Conservation (phyloP, 768 basidiomycete species). For the Hericium alpestre region DNA sequence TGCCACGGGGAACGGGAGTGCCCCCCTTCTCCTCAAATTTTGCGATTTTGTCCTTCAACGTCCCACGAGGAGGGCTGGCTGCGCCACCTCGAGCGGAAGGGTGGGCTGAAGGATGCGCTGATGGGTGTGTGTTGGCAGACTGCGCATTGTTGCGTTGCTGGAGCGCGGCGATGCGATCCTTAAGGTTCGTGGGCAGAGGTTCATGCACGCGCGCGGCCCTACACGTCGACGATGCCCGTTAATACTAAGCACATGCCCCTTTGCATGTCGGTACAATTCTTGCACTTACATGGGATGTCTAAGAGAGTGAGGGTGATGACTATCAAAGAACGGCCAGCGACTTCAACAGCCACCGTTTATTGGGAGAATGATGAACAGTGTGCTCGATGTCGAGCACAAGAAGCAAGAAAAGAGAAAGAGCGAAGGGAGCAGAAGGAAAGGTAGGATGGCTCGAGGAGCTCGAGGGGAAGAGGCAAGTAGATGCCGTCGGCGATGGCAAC, state of each 20-base stretch:
- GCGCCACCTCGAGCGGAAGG: conserved; percentile 16
- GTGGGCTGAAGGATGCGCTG: conserved; percentile 13
- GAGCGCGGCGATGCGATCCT: conserved; percentile 75
- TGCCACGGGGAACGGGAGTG: conserved; percentile 62
- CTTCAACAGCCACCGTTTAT: neutral
- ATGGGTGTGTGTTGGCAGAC: conserved; percentile 21
- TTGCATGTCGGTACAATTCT: neutral
- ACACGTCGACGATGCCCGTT: neutral
- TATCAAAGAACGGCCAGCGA: conserved; percentile 9
- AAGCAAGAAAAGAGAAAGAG: conserved; percentile 1
- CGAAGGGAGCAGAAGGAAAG: neutral
- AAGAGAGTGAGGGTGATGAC: neutral
- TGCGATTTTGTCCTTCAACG: conserved; percentile 61
- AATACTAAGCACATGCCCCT: neutral
- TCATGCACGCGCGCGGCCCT: conserved; percentile 15
- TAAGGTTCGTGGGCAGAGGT: conserved; percentile 40
- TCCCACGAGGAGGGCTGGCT: conserved; percentile 14
- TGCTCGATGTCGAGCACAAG: conserved; percentile 2
- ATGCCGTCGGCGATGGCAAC: neutral
- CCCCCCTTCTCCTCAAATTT: conserved; percentile 74
- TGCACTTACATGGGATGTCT: conserved; percentile 7
- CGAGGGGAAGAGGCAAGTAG: neutral
- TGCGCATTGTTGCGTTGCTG: conserved; percentile 40
- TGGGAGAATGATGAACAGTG: neutral
- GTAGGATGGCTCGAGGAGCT: neutral